Evolutionary conservation across 129 eudicot genomes (phyloP), one percentile per base, ranked within the genome.

Genomic region (Lonicera japonica): DNA sequence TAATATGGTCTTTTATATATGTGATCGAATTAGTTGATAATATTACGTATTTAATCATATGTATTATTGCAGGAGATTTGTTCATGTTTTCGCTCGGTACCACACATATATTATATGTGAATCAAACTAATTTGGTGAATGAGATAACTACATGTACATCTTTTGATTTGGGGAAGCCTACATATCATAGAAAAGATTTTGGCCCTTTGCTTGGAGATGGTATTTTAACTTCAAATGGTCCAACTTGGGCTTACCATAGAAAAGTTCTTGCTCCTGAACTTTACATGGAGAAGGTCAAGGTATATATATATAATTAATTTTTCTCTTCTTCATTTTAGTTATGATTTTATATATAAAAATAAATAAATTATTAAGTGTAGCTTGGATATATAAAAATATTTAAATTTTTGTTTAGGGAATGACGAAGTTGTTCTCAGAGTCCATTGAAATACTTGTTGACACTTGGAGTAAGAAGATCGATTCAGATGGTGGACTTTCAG

Each of bases 61-160:
- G 13, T 43, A 43, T 43, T 43, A 0, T 15, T n/a, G n/a, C 56
- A 52, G 56, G 56, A 1, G 15, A 55, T 20, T 8, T 55, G 60
- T 55, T 55, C 36, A 21, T 22, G 29, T 55, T 55, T 23, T 55
- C 60, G 21, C 60, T 55, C 21, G 60, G 60, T 5, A 55, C 21
- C 34, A 55, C 16, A 21, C 1, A 20, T 16, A 52, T 21, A 55
- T 19, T 55, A 23, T 23, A 20, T 21, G 60, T 55, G 60, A 21
- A 23, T 12, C 34, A 55, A 23, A 10, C 56, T 6, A 52, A 52
- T n/a, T 13, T 55, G 36, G 60, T 55, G 60, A 21, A 51, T 15
- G 21, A 51, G 16, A 51, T 51, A 51, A 51, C 21, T 17, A 51
- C 56, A 51, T 51, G 56, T 17, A 51, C 56, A 16, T 51, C 56